Base-by-base conservation (phyloP, 2,329 filamentous ascomycete genomes). In the Trichoderma brevicompactum region DNA sequence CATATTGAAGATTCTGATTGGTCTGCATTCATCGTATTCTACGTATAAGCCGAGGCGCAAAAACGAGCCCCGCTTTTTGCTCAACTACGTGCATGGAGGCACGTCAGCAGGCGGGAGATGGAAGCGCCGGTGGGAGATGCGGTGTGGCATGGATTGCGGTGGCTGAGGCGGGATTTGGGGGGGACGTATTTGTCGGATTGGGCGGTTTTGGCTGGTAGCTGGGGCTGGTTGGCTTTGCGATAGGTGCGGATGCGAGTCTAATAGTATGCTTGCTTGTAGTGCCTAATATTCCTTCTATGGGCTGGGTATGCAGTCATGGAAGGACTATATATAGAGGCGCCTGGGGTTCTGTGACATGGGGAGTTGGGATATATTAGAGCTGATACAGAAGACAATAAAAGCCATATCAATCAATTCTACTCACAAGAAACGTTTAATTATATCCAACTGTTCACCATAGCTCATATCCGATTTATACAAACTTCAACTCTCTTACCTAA, bases 1-100 rank as follows among this genome's bases (percentile, higher is more conserved):
- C 48, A 52, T 12, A 32, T 34, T 19, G 23, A 13, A 13, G 15
- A 19, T 19, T 13, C 5, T 65, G 50, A 67, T 71, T 69, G 67
- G 62, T 63, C 74, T 72, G 73, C 71, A 69, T 73, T 73, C 71
- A 60, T 75, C 73, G 73, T 75, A 74, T 75, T 72, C 60, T 17
- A 55, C 41, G 36, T 23, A 58, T 28, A 5, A 28, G 23, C 23
- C 23, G 23, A 28, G 19, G 2, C 1, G 7, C n/a, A n/a, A 41
- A 10, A 5, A 23, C 54, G 48, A 15, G 43, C 9, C 40, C 49
- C 59, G 49, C 59, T 54, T 60, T 58, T 17, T 5, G 34, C 36
- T 59, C 15, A 53, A 40, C 49, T 10, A 36, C 36, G 40, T 44
- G 28, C n/a, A 17, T 32, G 41, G 40, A 46, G 41, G 28, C 23